These are phyloP conservation scores for Monilinia fructicola DNA, from an alignment of 2,329 filamentous ascomycete species.

Conservation along the genomic window DNA sequence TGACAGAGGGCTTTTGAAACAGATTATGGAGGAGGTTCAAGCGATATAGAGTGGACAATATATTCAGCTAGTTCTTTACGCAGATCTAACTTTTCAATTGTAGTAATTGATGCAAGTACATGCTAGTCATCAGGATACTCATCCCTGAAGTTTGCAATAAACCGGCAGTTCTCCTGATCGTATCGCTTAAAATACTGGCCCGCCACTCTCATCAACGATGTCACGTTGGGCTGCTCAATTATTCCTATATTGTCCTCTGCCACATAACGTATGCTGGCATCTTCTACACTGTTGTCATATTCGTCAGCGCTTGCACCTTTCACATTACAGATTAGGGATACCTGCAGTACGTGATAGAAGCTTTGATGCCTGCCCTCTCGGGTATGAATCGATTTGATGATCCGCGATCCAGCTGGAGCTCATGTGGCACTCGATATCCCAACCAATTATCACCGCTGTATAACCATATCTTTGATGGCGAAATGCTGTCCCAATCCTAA, in stretches of 20 bases:
- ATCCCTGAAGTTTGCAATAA: conserved; percentile 80
- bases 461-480: conserved; percentile 78
- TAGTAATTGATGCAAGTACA: conserved; percentile 15
- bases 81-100: background rate
- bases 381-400: conserved; percentile 61
- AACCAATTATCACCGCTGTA: conserved; percentile 82
- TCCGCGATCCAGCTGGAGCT: conserved; percentile 59
- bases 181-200: conserved; percentile 89
- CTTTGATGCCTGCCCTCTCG: conserved; percentile 64
- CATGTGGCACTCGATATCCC: conserved; percentile 61
- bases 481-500: conserved; percentile 80
- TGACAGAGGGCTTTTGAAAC: conserved; percentile 60
- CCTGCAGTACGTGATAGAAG: conserved; percentile 87
- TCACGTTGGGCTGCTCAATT: conserved; percentile 52
- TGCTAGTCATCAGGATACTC: conserved; percentile 80
- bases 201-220: conserved; percentile 66
- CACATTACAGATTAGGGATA: conserved; percentile 35
- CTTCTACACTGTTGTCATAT: conserved; percentile 54
- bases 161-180: conserved; percentile 63
- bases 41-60: background rate
- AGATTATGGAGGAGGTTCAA: conserved; percentile 38
- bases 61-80: background rate
- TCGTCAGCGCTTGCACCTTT: conserved; percentile 28
- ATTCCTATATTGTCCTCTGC: conserved; percentile 78
- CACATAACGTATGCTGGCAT: conserved; percentile 70